Percentiles rank a stretch among this genome's conserved stretches.
phyloP scores from a whole-genome alignment of 805 yeast species.

The Wickerhamiella qilinensis region DNA sequence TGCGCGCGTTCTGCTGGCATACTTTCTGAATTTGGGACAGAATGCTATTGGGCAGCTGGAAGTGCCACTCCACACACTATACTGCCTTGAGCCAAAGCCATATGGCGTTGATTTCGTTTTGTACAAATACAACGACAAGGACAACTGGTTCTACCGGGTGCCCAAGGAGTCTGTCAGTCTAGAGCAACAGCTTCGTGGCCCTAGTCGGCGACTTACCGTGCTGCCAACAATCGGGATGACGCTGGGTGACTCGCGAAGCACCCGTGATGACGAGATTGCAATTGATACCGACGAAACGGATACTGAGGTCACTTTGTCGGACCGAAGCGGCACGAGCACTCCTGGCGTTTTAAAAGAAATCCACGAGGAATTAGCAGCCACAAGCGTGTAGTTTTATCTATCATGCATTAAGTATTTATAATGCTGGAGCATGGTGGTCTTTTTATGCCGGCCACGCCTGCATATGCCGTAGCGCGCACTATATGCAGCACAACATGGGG shows the following conservation, averaged over 20 bases:
- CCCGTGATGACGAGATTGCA: slow-evolving; percentile 1
- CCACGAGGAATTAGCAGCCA: neutral
- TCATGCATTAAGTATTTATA: too few species aligned
- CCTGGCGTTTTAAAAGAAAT: neutral
- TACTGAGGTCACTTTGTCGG: neutral
- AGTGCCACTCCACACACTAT: slow-evolving; percentile 83
- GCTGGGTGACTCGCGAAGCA: slow-evolving; percentile 11
- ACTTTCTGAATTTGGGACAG: slow-evolving; percentile 64
- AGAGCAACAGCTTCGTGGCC: slow-evolving; percentile 13
- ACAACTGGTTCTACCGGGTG: slow-evolving; percentile 64
- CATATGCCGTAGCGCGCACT: too few species aligned
- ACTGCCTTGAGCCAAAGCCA: slow-evolving; percentile 81
- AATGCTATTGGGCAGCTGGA: slow-evolving; percentile 78
- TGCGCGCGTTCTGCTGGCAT: slow-evolving; percentile 71
- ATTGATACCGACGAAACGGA: neutral
- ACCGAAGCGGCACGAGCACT: neutral
- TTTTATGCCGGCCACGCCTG: too few species aligned
- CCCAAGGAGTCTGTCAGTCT: slow-evolving; percentile 19
- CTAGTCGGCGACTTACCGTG: slow-evolving; percentile 16
- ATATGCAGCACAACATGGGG: too few species aligned
- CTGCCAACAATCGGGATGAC: slow-evolving; percentile 13
- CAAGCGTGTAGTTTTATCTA: too few species aligned
- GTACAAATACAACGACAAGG: slow-evolving; percentile 67
- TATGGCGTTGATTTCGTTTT: slow-evolving; percentile 90
- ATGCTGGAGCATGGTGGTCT: too few species aligned